Evolutionary conservation across 1,284 basidiomycete species (phyloP).

Genomic region (Rugosomyces carneus): DNA sequence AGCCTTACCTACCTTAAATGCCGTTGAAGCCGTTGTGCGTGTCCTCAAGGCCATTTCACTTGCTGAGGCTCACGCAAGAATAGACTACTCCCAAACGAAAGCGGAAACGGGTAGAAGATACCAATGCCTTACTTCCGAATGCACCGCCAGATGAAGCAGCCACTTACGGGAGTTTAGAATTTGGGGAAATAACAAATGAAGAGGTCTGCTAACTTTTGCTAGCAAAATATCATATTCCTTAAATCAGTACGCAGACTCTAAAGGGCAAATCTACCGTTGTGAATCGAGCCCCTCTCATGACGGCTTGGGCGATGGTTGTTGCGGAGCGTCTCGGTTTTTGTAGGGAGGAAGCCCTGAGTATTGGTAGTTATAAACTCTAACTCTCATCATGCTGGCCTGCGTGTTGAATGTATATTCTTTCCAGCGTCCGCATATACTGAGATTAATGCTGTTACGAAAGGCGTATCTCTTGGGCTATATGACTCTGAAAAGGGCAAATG

Average conservation of each 20-base stretch:
- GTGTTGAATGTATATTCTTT: conserved; percentile 5
- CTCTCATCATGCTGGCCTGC: no score
- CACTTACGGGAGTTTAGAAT: conserved; percentile 53
- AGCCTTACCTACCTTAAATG: conserved; percentile 12
- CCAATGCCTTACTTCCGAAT: conserved; percentile 58
- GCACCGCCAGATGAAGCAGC: conserved; percentile 43
- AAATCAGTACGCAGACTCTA: conserved; percentile 41
- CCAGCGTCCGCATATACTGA: conserved; percentile 89
- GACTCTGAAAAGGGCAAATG: conserved; percentile 47
- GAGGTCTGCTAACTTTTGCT: conserved; percentile 33
- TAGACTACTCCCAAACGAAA: conserved; percentile 45
- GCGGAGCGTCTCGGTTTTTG: conserved; percentile 83
- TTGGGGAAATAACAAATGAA: conserved; percentile 67
- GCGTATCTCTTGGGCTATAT: conserved; percentile 74
- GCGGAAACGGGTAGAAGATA: conserved; percentile 44
- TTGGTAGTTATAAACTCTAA: conserved; percentile 43
- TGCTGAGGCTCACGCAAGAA: neutral
- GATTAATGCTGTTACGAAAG: conserved; percentile 82
- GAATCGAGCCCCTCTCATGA: conserved; percentile 94
- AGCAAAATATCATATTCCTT: neutral
- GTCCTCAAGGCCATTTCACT: neutral
- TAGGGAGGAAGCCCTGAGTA: conserved; percentile 83
- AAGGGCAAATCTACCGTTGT: conserved; percentile 58
- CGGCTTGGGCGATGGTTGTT: conserved; percentile 85
- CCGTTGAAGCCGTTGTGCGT: conserved; percentile 22